Conservation (phyloP, 352 stramenopile genomes). For the Phytophthora ramorum region DNA sequence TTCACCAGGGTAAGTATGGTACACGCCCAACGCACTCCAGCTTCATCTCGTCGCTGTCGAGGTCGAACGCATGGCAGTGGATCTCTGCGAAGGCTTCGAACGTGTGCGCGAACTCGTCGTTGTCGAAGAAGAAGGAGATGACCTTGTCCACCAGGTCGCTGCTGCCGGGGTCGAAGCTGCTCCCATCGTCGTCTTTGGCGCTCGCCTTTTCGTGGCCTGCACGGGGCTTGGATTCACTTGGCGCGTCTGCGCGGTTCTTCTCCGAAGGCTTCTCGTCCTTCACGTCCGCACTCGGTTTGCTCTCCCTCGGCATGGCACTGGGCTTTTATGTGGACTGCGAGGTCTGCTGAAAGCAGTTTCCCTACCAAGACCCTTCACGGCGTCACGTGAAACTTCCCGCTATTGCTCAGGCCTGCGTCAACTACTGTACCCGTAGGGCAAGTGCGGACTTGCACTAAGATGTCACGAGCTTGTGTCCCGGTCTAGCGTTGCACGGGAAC, state of each 20-base stretch:
- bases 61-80: conserved; percentile 68
- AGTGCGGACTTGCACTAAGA: background rate
- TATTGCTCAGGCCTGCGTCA: background rate
- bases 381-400: conserved; percentile 14
- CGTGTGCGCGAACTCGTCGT: conserved; percentile 76
- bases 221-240: conserved; percentile 37
- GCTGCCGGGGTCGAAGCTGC: conserved; percentile 25
- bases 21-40: conserved; percentile 53
- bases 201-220: conserved; percentile 29
- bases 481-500: background rate
- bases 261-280: conserved; percentile 32
- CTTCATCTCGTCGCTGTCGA: conserved; percentile 83
- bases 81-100: conserved; percentile 77
- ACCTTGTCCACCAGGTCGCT: conserved; percentile 65
- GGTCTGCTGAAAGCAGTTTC: conserved; percentile 19
- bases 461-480: background rate
- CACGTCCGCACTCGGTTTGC: conserved; percentile 36
- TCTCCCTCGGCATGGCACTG: conserved; percentile 42
- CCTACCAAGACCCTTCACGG: conserved; percentile 11
- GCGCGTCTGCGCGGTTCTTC: conserved; percentile 6
- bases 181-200: conserved; percentile 39
- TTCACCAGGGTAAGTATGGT: no score
- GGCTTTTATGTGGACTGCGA: conserved; percentile 2
- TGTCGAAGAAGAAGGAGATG: conserved; percentile 82
- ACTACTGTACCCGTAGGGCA: background rate